A percentile compares a stretch with the other conserved stretches of the same genome.
phyloP scores from a whole-genome alignment of 2,329 filamentous ascomycete genomes.

The Chaetomium sp. region DNA sequence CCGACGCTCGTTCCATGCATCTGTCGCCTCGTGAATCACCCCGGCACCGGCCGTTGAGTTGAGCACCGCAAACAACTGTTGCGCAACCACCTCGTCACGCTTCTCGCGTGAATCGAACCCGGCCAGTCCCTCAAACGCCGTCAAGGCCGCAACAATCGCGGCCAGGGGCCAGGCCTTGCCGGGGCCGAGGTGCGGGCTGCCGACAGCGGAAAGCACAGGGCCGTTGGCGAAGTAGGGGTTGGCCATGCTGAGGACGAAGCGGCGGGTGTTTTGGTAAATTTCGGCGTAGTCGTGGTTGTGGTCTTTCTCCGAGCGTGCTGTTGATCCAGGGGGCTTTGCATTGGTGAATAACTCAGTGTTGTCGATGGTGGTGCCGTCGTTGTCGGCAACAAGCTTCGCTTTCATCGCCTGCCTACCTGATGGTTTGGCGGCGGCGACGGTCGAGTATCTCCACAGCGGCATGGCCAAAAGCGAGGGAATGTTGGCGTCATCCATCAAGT shows the following conservation, averaged over 20 bases:
- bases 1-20: constrained; percentile 34
- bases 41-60: constrained; percentile 37
- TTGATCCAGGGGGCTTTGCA: background rate
- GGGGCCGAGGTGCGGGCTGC: constrained; percentile 59
- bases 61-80: constrained; percentile 33
- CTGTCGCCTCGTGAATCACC: constrained; percentile 44
- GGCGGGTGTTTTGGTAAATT: constrained; percentile 71
- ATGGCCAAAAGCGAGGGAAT: constrained; percentile 60
- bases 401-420: background rate
- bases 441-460: constrained; percentile 54
- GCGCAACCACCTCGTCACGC: constrained; percentile 31
- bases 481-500: constrained; percentile 67
- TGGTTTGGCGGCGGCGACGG: background rate
- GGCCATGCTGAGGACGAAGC: constrained; percentile 65
- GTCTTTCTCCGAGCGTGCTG: background rate
- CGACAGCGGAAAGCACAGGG: constrained; percentile 62
- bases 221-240: constrained; percentile 76
- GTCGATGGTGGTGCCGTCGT: background rate
- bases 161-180: constrained; percentile 53
- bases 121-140: constrained; percentile 30
- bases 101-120: constrained; percentile 20
- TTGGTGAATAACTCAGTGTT: background rate
- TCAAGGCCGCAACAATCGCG: constrained; percentile 46
- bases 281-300: constrained; percentile 43
- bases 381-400: constrained; percentile 22